Evolutionary conservation across 1,284 basidiomycete genomes (phyloP).

Genomic region (Tylopilus sp.): DNA sequence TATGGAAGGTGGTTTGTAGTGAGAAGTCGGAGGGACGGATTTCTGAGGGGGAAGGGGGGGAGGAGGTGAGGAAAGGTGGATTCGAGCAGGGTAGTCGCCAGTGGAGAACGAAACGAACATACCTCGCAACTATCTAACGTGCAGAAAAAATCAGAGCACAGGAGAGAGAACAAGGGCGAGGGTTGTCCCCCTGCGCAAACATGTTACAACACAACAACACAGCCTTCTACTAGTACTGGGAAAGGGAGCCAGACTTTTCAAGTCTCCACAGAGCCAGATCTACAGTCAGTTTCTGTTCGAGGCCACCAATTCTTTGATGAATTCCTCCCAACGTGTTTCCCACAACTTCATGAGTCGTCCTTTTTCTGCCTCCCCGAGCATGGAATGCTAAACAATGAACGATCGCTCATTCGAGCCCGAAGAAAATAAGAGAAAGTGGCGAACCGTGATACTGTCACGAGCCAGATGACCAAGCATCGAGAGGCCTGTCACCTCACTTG

Average conservation of each 20-base stretch:
- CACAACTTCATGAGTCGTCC: constrained; percentile 41
- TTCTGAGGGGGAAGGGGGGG: constrained; percentile 31
- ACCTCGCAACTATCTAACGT: constrained; percentile 17
- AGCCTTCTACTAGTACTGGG: constrained; percentile 19
- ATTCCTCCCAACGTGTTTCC: constrained; percentile 51
- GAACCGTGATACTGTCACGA: constrained; percentile 59
- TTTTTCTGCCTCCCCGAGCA: constrained; percentile 47
- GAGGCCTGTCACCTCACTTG: constrained; percentile 61
- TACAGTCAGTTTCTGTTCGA: constrained; percentile 5
- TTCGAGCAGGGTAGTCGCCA: constrained; percentile 34
- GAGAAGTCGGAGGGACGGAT: constrained; percentile 27
- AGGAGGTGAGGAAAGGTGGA: constrained; percentile 37
- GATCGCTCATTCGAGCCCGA: background rate
- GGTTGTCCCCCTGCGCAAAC: constrained; percentile 15
- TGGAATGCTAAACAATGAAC: constrained; percentile 44
- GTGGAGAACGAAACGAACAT: constrained; percentile 25
- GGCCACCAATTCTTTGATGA: constrained; percentile 40
- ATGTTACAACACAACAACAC: constrained; percentile 28
- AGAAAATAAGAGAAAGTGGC: constrained; percentile 7
- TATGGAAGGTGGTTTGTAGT: constrained; percentile 41
- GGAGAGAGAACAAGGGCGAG: background rate
- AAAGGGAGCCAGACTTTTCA: background rate
- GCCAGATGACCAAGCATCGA: constrained; percentile 56
- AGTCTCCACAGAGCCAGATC: background rate
- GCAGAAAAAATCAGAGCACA: background rate